Evolutionary conservation across 2,329 filamentous ascomycete species (phyloP).

Genomic region (Dendrostoma leiphaemia): DNA sequence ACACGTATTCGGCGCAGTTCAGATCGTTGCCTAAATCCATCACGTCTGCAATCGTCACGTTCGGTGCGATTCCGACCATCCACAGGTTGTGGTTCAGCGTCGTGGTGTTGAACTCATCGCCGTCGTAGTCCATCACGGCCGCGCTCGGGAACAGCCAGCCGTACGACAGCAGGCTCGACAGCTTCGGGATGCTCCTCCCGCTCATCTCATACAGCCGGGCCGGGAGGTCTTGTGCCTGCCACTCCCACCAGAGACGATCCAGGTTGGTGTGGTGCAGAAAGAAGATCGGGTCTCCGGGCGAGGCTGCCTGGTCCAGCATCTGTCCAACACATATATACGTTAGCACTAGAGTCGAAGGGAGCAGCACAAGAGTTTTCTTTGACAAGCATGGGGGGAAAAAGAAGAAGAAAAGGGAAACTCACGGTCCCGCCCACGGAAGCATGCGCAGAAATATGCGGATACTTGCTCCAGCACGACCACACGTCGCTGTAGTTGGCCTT

Average conservation of each 20-base stretch:
- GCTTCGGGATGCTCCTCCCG: too few relatives aligned
- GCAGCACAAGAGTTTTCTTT: too few relatives aligned
- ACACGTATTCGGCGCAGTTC: conserved; percentile 7
- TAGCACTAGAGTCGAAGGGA: too few relatives aligned
- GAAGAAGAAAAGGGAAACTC: not conserved
- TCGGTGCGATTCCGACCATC: conserved; percentile 7
- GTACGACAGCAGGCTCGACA: too few relatives aligned
- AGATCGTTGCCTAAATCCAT: conserved; percentile 6
- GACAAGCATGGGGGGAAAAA: not conserved
- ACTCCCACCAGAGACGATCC: conserved; percentile 23
- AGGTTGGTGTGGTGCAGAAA: conserved; percentile 33
- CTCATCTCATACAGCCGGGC: not conserved
- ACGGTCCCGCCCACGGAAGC: conserved; percentile 21
- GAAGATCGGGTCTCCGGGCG: conserved; percentile 30
- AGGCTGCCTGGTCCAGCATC: conserved; percentile 20
- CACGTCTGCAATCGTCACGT: conserved; percentile 6
- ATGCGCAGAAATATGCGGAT: conserved; percentile 25
- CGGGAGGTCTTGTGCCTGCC: conserved; percentile 17
- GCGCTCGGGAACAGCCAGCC: too few relatives aligned
- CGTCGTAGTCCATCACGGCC: not conserved
- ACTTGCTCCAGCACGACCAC: conserved; percentile 23
- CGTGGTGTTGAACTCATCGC: not conserved
- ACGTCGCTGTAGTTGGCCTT: conserved; percentile 16
- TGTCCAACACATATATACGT: not conserved
- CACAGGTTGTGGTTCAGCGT: conserved; percentile 9